Conservation (phyloP, 2,329 filamentous ascomycete genomes). For the Aspergillus unguis region DNA sequence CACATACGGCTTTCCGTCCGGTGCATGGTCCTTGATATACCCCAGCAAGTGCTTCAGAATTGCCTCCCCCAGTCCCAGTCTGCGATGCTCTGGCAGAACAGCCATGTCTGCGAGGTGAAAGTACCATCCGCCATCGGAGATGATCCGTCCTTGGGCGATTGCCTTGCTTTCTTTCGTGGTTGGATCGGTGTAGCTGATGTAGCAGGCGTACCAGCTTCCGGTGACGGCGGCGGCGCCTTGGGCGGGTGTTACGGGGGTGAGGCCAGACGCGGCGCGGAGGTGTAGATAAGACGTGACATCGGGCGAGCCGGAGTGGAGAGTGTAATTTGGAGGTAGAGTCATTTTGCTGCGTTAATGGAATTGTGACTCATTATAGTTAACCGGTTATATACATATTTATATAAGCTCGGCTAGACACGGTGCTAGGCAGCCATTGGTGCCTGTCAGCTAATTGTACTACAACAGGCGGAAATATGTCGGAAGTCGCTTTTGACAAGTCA, state of each 20-base stretch:
- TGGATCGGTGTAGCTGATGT: conserved; percentile 29
- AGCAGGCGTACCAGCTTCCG: conserved; percentile 46
- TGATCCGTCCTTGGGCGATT: conserved; percentile 51
- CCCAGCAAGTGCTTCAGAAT: conserved; percentile 45
- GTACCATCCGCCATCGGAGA: conserved; percentile 53
- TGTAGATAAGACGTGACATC: conserved; percentile 35
- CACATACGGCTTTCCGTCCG: conserved; percentile 40
- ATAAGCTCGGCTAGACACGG: too few species aligned
- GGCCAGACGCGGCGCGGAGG: conserved; percentile 37
- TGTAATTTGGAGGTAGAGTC: conserved; percentile 35
- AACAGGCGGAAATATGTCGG: too few species aligned
- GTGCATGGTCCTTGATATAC: conserved; percentile 41
- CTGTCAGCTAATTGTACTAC: too few species aligned
- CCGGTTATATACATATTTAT: too few species aligned
- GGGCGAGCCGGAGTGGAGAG: conserved; percentile 35
- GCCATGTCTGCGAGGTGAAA: conserved; percentile 52
- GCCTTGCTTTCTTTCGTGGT: background rate
- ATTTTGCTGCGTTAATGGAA: too few species aligned
- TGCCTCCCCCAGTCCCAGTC: conserved; percentile 46
- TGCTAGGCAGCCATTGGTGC: too few species aligned
- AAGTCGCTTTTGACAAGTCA: background rate
- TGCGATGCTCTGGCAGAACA: conserved; percentile 49
- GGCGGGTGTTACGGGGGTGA: conserved; percentile 36
- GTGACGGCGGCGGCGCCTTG: conserved; percentile 36
- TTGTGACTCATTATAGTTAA: too few species aligned